Evolutionary conservation across 208 protist genomes (phyloP), one percentile per base, ranked within the genome.

Genomic region (Trypanosoma caninum): DNA sequence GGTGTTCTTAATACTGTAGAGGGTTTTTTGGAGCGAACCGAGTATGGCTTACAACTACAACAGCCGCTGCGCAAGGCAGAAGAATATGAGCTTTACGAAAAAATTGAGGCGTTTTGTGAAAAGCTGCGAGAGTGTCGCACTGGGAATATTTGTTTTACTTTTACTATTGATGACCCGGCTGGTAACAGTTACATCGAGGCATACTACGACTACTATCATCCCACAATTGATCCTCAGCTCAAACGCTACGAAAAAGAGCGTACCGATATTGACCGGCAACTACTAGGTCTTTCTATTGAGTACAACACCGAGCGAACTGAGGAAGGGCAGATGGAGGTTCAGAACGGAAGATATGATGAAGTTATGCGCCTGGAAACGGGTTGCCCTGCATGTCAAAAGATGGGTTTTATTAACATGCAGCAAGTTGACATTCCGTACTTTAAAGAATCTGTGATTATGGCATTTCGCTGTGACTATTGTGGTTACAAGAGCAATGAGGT

Each of bases 401-500:
- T 50, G 10, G 90, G 92, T 18, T 57, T 76, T 25, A 80, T 94
- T 40, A 82, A 82, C 55, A 89, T 97, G 75, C 73, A 96, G 38
- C 62, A 93, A 61, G 81, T 79, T 37, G 70, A 95, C 31, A 98
- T 98, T 42, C 96, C 96, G 4, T 85, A 96, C 68, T 98, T 98
- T 78, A 98, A 98, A 60, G 82, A 98, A 54, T 94, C 92, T 0
- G 61, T 98, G 28, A 91, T 98, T 40, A 97, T 98, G 89, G 80
- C 88, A 33, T 97, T 95, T 64, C 81, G 74, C 28, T 98, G 96
- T 66, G 89, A 97, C 22, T 75, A 76, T 47, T 98, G 96, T 68
- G 95, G 95, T 2, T 98, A 94, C 73, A 95, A 88, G 47, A 95
- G 76, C 65, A 96, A 91, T 59, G 96, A 98, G 65, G 84, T 98